Evolutionary conservation across 2,329 filamentous ascomycete genomes (phyloP).

Genomic region (Thyridium curvatum): DNA sequence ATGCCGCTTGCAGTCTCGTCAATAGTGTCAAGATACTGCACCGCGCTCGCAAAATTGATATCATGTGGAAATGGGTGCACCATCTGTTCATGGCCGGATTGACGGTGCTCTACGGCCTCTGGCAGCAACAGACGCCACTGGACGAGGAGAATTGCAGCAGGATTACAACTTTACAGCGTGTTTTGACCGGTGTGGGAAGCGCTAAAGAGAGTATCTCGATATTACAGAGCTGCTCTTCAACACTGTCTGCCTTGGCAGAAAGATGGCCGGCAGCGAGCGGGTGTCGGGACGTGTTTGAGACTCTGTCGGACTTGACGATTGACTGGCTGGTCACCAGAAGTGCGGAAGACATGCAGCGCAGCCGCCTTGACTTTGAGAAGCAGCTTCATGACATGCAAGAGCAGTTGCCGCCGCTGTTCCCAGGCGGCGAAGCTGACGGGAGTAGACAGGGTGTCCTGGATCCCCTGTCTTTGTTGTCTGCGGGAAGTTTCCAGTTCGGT

Average conservation of each 20-base stretch:
- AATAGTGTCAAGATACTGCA: conserved; percentile 20
- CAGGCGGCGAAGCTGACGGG: too few relatives aligned
- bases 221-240: conserved; percentile 18
- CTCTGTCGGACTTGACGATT: conserved; percentile 18
- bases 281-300: conserved; percentile 20
- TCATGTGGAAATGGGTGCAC: conserved; percentile 23
- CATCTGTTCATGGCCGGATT: conserved; percentile 25
- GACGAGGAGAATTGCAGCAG: too few relatives aligned
- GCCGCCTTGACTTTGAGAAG: too few relatives aligned
- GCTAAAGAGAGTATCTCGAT: too few relatives aligned
- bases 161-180: too few relatives aligned
- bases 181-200: too few relatives aligned
- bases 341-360: neutral
- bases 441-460: too few relatives aligned
- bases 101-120: conserved; percentile 15
- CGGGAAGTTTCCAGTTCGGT: too few relatives aligned
- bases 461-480: too few relatives aligned
- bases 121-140: too few relatives aligned
- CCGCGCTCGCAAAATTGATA: conserved; percentile 19
- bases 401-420: too few relatives aligned
- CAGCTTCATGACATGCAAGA: too few relatives aligned
- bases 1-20: conserved; percentile 19
- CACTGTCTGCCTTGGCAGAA: conserved; percentile 21
- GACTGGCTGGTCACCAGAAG: conserved; percentile 13
- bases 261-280: conserved; percentile 19